Percentiles rank a stretch among this genome's conserved stretches.
Conservation (phyloP, 352 stramenopile genomes). For the Peronospora belbahrii region DNA sequence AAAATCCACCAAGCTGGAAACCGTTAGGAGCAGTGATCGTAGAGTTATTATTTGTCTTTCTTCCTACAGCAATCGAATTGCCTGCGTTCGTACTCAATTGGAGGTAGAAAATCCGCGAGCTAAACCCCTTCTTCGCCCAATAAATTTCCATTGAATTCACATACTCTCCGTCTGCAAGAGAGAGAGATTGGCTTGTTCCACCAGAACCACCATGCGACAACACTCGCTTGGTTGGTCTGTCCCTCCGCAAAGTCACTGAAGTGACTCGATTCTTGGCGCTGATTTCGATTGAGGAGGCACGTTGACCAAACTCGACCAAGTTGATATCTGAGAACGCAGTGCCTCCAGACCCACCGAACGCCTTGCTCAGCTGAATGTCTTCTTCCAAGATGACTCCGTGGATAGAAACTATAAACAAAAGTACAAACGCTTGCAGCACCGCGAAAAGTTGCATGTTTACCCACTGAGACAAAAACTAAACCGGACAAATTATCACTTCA, state of each 20-base stretch:
- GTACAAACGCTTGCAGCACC: constrained; percentile 8
- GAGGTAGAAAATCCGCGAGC: constrained; percentile 19
- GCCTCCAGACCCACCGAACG: constrained; percentile 17
- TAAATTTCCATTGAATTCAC: constrained; percentile 24
- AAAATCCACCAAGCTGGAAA: constrained; percentile 28
- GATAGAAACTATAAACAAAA: constrained; percentile 7
- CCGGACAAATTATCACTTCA: no score
- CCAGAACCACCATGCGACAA: constrained; percentile 20
- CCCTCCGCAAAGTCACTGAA: constrained; percentile 10
- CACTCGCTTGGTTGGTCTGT: constrained; percentile 7
- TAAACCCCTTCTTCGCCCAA: constrained; percentile 11
- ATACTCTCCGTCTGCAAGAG: constrained; percentile 16
- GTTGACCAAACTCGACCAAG: constrained; percentile 15
- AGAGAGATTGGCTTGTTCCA: constrained; percentile 16
- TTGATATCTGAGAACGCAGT: constrained; percentile 27
- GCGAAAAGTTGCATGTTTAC: constrained; percentile 2
- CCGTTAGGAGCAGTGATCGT: constrained; percentile 16
- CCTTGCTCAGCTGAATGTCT: constrained; percentile 23
- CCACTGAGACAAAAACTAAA: no score
- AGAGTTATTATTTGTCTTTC: constrained; percentile 4
- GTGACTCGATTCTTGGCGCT: constrained; percentile 12
- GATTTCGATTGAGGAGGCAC: constrained; percentile 16
- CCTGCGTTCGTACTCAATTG: constrained; percentile 17
- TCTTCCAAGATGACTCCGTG: constrained; percentile 16
- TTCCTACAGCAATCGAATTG: constrained; percentile 14